These are phyloP conservation scores for Thielaviopsis populi DNA, from an alignment of 2,329 filamentous ascomycete species.

Conservation along the genomic window DNA sequence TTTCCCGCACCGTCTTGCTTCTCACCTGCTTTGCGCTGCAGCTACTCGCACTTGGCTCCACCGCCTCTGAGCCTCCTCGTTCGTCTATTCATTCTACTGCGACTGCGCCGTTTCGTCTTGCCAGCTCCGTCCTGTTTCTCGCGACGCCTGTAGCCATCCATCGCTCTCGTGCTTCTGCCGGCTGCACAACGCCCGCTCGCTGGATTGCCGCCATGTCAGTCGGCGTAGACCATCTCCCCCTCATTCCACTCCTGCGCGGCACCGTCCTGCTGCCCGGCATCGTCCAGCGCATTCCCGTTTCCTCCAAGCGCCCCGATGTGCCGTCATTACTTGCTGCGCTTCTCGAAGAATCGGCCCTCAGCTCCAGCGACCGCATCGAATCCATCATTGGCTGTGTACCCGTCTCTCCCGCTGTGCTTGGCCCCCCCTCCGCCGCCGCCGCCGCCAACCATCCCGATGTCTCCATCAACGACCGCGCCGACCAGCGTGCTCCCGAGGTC, in stretches of 20 bases:
- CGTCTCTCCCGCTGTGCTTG: conserved; percentile 59
- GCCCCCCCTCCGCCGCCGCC: conserved; percentile 36
- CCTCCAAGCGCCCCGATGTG: conserved; percentile 67
- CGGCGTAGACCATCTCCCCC: conserved; percentile 36
- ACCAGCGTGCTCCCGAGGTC: conserved; percentile 29
- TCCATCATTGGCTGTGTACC: conserved; percentile 77
- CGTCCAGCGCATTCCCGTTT: conserved; percentile 69
- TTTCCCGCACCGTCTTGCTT: neutral
- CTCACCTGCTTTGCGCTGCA: too few species aligned
- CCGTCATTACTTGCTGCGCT: conserved; percentile 74
- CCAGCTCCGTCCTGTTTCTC: neutral
- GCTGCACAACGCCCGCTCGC: conserved; percentile 20
- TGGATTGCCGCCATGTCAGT: conserved; percentile 4
- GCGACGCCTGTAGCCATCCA: neutral
- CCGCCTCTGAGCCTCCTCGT: neutral
- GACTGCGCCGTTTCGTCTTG: neutral
- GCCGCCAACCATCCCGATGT: conserved; percentile 46
- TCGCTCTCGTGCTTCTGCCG: conserved; percentile 17
- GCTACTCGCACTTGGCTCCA: too few species aligned
- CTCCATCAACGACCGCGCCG: conserved; percentile 53
- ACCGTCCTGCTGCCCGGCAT: conserved; percentile 75
- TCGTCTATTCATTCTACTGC: neutral
- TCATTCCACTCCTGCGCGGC: conserved; percentile 70
- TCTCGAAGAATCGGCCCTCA: conserved; percentile 59
- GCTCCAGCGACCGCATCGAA: conserved; percentile 47